Percentiles rank a stretch among this genome's conserved stretches.
Evolutionary conservation across 352 stramenopile genomes (phyloP).

Genomic region (Phytophthora cryptogea): DNA sequence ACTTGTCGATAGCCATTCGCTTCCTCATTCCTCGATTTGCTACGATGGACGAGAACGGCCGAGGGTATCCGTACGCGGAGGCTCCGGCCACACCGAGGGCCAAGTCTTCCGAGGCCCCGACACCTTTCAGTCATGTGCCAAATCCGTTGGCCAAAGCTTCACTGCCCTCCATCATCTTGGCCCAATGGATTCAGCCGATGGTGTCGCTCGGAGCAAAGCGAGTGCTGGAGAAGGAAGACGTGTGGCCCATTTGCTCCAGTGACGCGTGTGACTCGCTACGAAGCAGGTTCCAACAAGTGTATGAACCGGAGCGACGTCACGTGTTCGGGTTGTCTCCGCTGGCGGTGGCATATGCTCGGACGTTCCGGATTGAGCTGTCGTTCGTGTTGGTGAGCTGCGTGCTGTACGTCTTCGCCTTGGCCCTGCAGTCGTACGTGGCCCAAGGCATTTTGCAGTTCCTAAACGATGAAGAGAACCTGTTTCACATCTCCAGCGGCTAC

Average conservation of each 20-base stretch:
- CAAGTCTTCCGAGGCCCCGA: background rate
- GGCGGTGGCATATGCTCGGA: constrained; percentile 14
- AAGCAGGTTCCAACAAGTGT: background rate
- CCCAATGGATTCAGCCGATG: constrained; percentile 44
- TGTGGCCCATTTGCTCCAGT: constrained; percentile 32
- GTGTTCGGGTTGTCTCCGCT: constrained; percentile 26
- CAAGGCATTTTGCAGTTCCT: constrained; percentile 38
- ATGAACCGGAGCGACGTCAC: background rate
- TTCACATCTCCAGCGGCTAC: constrained; percentile 36
- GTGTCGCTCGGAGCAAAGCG: constrained; percentile 32
- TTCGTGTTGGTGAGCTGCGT: constrained; percentile 26
- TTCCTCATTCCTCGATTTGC: constrained; percentile 9
- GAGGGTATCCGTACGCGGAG: constrained; percentile 8
- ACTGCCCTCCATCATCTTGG: constrained; percentile 31
- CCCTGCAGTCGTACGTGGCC: constrained; percentile 31
- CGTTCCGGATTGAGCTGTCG: constrained; percentile 20
- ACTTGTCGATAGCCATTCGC: constrained; percentile 11
- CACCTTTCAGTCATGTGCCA: constrained; percentile 17
- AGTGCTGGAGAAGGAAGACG: constrained; percentile 33
- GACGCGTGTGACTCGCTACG: constrained; percentile 18
- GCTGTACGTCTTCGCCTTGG: constrained; percentile 34
- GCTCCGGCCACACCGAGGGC: constrained; percentile 11
- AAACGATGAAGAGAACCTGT: constrained; percentile 33
- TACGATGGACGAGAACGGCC: constrained; percentile 4
- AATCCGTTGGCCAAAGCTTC: constrained; percentile 47